Evolutionary conservation across 495 filamentous ascomycete genomes (phyloP).

Genomic region (Aspergillus avenaceus): DNA sequence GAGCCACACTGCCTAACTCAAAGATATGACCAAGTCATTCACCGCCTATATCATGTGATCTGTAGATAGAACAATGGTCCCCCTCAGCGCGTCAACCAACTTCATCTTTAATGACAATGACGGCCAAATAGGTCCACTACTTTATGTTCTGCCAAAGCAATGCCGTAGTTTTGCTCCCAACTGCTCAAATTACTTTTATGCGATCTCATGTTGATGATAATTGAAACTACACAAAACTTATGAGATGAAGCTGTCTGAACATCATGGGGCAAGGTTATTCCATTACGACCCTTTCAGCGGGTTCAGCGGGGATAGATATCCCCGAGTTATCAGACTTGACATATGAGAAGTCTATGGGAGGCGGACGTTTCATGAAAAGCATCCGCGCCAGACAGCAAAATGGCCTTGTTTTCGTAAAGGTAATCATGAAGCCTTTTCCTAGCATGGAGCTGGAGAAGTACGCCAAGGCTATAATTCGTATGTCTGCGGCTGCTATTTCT

Average conservation of each 20-base stretch:
- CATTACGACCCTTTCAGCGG: conserved; percentile 80
- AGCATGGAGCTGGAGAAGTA: conserved; percentile 74
- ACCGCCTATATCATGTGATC: conserved; percentile 9
- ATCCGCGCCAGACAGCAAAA: conserved; percentile 85
- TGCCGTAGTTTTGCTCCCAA: not conserved
- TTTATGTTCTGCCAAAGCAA: not conserved
- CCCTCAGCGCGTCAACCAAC: conserved; percentile 10
- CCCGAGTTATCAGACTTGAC: conserved; percentile 83
- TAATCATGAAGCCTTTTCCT: conserved; percentile 84
- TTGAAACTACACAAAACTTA: conserved; percentile 1
- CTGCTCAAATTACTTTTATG: not conserved
- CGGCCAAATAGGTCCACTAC: not conserved
- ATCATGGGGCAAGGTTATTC: conserved; percentile 98
- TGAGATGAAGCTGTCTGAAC: conserved; percentile 35
- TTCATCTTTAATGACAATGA: not conserved
- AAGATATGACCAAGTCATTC: not conserved
- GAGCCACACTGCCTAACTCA: too few species aligned
- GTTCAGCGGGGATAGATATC: conserved; percentile 87
- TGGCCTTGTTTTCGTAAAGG: conserved; percentile 88
- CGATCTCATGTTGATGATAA: not conserved
- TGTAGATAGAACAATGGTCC: not conserved
- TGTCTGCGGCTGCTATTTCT: conserved; percentile 22
- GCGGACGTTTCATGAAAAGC: conserved; percentile 95
- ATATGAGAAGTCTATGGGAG: conserved; percentile 91
- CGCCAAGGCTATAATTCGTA: conserved; percentile 68